phyloP scores from a whole-genome alignment of 2,329 filamentous ascomycete genomes.

The Ophiostoma ips region DNA sequence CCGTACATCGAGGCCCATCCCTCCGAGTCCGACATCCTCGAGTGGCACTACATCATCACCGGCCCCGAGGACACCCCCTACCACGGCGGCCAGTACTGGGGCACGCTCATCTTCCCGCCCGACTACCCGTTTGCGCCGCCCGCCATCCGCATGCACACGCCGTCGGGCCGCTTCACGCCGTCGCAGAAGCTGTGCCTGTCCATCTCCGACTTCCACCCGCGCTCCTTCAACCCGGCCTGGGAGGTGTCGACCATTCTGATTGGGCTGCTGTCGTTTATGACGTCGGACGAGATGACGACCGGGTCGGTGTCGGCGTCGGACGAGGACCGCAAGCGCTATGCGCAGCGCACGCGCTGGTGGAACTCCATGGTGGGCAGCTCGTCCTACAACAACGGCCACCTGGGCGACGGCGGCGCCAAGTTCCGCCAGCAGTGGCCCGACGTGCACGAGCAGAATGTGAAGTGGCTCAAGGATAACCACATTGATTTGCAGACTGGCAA shows the following conservation, averaged over 20 bases:
- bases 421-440: constrained; percentile 86
- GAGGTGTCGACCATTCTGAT: constrained; percentile 94
- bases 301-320: constrained; percentile 69
- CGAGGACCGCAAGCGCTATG: constrained; percentile 63
- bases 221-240: constrained; percentile 97
- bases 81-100: constrained; percentile 93
- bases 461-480: constrained; percentile 74
- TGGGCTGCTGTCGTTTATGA: constrained; percentile 94
- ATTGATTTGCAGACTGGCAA: constrained; percentile 63
- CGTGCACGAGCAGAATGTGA: constrained; percentile 76
- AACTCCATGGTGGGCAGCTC: constrained; percentile 86
- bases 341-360: constrained; percentile 79
- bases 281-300: constrained; percentile 95
- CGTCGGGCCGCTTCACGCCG: constrained; percentile 86
- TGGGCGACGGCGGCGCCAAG: constrained; percentile 78
- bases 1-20: constrained; percentile 83
- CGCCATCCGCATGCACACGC: constrained; percentile 97
- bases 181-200: constrained; percentile 84
- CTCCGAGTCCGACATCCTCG: constrained; percentile 80
- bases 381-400: background rate
- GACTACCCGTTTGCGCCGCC: constrained; percentile 97
- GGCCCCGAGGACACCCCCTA: constrained; percentile 92
- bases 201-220: constrained; percentile 95
- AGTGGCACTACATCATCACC: constrained; percentile 96
- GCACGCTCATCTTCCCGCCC: constrained; percentile 83